Evolutionary conservation across 768 basidiomycete species (phyloP).

Genomic region (Lyophyllum atratum): DNA sequence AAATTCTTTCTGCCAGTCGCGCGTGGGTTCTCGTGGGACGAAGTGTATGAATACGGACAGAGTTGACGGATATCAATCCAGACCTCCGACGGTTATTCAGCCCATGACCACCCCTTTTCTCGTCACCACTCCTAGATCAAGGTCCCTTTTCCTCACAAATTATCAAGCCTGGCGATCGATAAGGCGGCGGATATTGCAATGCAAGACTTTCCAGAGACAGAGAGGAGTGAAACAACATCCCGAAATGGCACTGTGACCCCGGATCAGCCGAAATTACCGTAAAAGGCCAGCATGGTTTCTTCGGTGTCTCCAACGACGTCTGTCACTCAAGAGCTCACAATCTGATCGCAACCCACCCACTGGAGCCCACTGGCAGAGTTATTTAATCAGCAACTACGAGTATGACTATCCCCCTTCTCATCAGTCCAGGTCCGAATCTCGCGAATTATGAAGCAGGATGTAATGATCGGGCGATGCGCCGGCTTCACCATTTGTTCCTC

Average conservation of each 20-base stretch:
- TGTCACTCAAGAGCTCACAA: not conserved
- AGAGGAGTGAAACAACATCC: not conserved
- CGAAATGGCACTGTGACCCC: not conserved
- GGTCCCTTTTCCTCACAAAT: not conserved
- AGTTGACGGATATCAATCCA: slow-evolving; percentile 7
- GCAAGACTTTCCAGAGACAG: not conserved
- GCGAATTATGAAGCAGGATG: not conserved
- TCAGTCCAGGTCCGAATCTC: not conserved
- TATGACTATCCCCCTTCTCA: not conserved
- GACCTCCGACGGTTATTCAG: slow-evolving; percentile 5
- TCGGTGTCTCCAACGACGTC: not conserved
- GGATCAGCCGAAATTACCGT: not conserved
- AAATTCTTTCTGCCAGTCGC: not conserved
- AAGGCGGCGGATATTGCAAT: not conserved
- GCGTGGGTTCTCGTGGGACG: slow-evolving; percentile 24
- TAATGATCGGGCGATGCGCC: not conserved
- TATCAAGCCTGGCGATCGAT: slow-evolving; percentile 8
- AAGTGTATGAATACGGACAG: slow-evolving; percentile 12
- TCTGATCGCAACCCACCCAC: too few relatives aligned
- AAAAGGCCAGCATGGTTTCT: not conserved
- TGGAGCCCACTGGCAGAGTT: too few relatives aligned
- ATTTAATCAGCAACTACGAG: not conserved
- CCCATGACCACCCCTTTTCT: slow-evolving; percentile 1
- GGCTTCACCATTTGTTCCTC: not conserved
- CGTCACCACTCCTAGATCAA: not conserved